phyloP scores from a whole-genome alignment of 176 grass and related monocot genomes.

The Carex kokanica region DNA sequence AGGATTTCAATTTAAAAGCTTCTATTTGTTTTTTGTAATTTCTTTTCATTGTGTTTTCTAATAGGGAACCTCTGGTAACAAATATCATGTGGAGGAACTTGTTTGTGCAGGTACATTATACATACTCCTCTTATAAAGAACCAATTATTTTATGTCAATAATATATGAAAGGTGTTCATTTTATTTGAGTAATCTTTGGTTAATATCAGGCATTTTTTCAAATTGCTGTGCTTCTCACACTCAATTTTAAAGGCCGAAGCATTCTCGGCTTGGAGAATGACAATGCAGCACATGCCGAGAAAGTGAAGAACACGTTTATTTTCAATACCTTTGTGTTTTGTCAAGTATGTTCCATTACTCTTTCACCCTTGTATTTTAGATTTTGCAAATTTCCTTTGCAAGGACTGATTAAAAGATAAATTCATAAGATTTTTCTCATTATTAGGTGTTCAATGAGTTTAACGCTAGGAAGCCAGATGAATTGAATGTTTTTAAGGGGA shows the following conservation, averaged over 20 bases:
- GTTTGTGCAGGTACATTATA: slow-evolving; percentile 66
- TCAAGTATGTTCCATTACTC: slow-evolving; percentile 48
- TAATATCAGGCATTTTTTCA: slow-evolving; percentile 71
- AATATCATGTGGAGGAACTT: slow-evolving; percentile 99
- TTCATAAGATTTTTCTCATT: background rate
- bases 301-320: slow-evolving; percentile 90
- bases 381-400: background rate
- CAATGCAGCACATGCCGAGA: slow-evolving; percentile 53
- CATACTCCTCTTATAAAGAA: background rate
- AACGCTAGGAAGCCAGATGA: slow-evolving; percentile 83
- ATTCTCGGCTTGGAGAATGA: slow-evolving; percentile 66
- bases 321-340: slow-evolving; percentile 97
- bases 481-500: slow-evolving; percentile 75
- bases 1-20: background rate
- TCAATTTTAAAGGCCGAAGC: slow-evolving; percentile 68
- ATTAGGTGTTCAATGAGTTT: slow-evolving; percentile 85
- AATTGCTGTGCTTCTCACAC: slow-evolving; percentile 68
- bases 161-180: background rate
- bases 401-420: background rate
- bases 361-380: slow-evolving; percentile 8
- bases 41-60: slow-evolving; percentile 22
- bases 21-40: slow-evolving; percentile 21
- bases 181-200: slow-evolving; percentile 1
- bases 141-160: background rate
- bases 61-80: slow-evolving; percentile 84